Base-by-base conservation (phyloP, 192 early-diverging fungal genomes). In the Helicostylum pulchrum region DNA sequence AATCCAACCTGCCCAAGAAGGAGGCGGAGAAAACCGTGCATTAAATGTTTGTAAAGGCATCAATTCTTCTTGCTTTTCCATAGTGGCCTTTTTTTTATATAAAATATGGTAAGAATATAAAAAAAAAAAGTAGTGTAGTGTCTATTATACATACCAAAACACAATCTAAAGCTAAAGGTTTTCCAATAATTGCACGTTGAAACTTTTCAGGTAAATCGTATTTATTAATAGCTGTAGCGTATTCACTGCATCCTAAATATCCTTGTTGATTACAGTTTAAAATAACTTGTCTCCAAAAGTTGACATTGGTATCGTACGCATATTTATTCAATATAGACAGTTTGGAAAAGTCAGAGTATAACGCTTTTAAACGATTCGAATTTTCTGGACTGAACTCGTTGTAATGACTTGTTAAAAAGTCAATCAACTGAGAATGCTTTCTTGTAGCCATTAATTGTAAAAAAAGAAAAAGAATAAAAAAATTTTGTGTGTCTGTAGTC, bases 311-410 rank as follows among this genome's bases (percentile, higher is more conserved):
- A 10, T 80, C 72, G 32, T 75, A 80, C 10, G 69, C 78, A 21
- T 67, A 80, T 0, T 64, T 52, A 36, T 80, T 80, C 42, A 75
- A 70, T 17, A 74, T 72, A 26, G 66, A 63, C 17, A 77, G 67
- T 20, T 71, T 74, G 23, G 73, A 65, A 31, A 80, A 80, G 26
- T 77, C 75, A 2, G 78, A 80, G 45, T 74, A 80, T 17, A 80
- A 61, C 5, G 78, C 77, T 30, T 43, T 66, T 11, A 77, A 46
- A 3, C 78, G 72, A 0, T 69, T 53, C 12, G 52, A 42, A 31
- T 53, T 42, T 17, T 23, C 4, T 7, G 34, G 14, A 10, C 54
- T 45, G 31, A 70, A 70, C 17, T 70, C 68, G 12, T 45, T 44
- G 15, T 49, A 60, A 19, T 70, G 54, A 0, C 3, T 7, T 53